Evolutionary conservation across 345 rosid species (phyloP).

Genomic region (Linum usitatissimum): DNA sequence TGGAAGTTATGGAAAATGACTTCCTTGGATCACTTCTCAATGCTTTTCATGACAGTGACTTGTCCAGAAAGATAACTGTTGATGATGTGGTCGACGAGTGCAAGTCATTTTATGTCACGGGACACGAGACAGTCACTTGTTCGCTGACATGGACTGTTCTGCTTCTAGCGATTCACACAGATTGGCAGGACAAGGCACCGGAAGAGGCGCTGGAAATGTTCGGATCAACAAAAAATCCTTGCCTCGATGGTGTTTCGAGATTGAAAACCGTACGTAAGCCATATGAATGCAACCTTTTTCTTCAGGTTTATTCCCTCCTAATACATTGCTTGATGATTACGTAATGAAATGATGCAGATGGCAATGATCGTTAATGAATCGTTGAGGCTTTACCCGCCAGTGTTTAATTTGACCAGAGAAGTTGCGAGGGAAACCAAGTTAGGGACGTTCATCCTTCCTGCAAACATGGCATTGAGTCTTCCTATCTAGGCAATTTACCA

Average conservation of each 20-base stretch:
- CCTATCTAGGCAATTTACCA: slow-evolving; percentile 1
- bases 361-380: slow-evolving; percentile 4
- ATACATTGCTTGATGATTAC: too few relatives aligned
- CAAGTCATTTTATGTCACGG: slow-evolving; percentile 2
- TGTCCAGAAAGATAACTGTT: neutral
- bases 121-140: neutral
- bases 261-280: slow-evolving; percentile 1
- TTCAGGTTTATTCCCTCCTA: too few relatives aligned
- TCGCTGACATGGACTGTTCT: slow-evolving; percentile 3
- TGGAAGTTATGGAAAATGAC: neutral
- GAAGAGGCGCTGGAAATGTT: neutral
- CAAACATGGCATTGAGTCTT: slow-evolving; percentile 1
- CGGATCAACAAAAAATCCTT: slow-evolving; percentile 1
- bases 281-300: too few relatives aligned
- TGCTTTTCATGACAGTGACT: neutral
- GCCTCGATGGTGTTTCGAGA: neutral
- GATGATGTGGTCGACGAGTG: slow-evolving; percentile 8
- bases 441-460: neutral
- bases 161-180: slow-evolving; percentile 1
- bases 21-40: slow-evolving; percentile 1
- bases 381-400: slow-evolving; percentile 3
- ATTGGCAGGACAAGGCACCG: slow-evolving; percentile 6
- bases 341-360: neutral
- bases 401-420: slow-evolving; percentile 3
- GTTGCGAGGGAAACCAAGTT: neutral